Evolutionary conservation across 306 rosid species (phyloP), one percentile per base, ranked within the genome.

Genomic region (Canavalia gladiata): DNA sequence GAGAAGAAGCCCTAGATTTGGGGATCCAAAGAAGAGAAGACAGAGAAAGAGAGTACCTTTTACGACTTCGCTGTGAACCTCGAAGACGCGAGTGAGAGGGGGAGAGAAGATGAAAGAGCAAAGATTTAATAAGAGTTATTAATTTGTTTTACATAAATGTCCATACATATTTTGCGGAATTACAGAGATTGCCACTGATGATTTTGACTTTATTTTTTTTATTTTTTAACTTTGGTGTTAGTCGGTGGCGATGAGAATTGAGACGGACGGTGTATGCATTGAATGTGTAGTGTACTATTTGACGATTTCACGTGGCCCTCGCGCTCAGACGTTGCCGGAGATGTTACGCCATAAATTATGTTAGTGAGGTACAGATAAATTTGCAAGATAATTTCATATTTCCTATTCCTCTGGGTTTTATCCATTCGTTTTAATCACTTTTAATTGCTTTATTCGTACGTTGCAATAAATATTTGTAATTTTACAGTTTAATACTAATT

Each of bases 1-100:
- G 41, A 49, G 72, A 42, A 73, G 77, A 78, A 86, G 86, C 88
- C 90, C 95, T 92, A 90, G 90, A 92, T 90, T 95, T 93, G 88
- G 90, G 98, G 95, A 90, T 90, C 88, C 80, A 72, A 65, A 84
- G 62, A 71, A 47, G 41, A 30, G 68, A 66, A 64, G 56, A 63
- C 74, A 60, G 54, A 68, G 41, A 58, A 13, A 70, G 81, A 80
- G 57, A 47, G 78, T 31, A 84, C 89, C 90, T 79, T 82, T 74
- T 86, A 76, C 84, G 81, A 83, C 90, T 86, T 77, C 75, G 89
- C 90, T 81, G 79, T 46, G 85, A 88, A 88, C 79, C 86, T 87
- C 79, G 76, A 85, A 86, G 86, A 75, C 87, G 80, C 86, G 82
- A 82, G 84, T 80, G 79, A 25, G 68, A 4, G 52, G 1, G 41